These are phyloP conservation scores for Amaranthus palmeri DNA, from an alignment of 148 eudicot species.

Conservation along the genomic window DNA sequence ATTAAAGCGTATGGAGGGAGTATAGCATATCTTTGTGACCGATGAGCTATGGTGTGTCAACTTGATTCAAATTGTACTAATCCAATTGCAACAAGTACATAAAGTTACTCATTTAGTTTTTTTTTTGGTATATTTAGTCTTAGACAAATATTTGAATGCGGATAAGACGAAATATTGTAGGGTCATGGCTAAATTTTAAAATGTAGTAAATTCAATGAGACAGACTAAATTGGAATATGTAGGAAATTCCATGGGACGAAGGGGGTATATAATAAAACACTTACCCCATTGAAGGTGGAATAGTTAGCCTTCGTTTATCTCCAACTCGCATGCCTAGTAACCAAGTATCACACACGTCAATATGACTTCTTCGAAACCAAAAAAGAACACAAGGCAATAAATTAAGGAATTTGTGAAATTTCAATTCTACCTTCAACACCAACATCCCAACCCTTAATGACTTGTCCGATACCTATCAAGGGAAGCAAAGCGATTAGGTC, in stretches of 20 bases:
- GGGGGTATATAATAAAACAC: constrained; percentile 4
- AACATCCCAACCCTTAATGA: constrained; percentile 97
- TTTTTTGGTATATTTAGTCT: too few relatives aligned
- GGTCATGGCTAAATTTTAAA: too few relatives aligned
- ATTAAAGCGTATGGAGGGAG: too few relatives aligned
- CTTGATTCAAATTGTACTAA: too few relatives aligned
- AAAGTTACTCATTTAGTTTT: too few relatives aligned
- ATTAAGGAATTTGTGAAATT: neutral
- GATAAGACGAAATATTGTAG: too few relatives aligned
- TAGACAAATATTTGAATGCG: too few relatives aligned
- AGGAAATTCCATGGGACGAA: neutral
- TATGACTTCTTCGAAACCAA: neutral
- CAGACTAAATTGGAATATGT: neutral
- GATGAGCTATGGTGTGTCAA: too few relatives aligned
- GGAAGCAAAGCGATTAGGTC: constrained; percentile 7
- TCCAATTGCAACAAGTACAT: too few relatives aligned
- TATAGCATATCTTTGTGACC: too few relatives aligned
- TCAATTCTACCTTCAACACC: constrained; percentile 71
- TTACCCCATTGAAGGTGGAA: constrained; percentile 98
- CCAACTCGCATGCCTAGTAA: constrained; percentile 91
- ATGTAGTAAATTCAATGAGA: too few relatives aligned
- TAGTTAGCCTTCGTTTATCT: constrained; percentile 85
- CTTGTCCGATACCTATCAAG: constrained; percentile 69
- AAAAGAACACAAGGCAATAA: neutral
- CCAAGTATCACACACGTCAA: constrained; percentile 8